A percentile compares a stretch with the other conserved stretches of the same genome.
These are phyloP conservation scores for Cytospora leucostoma DNA, from an alignment of 2,329 filamentous ascomycete species.

Conservation along the genomic window DNA sequence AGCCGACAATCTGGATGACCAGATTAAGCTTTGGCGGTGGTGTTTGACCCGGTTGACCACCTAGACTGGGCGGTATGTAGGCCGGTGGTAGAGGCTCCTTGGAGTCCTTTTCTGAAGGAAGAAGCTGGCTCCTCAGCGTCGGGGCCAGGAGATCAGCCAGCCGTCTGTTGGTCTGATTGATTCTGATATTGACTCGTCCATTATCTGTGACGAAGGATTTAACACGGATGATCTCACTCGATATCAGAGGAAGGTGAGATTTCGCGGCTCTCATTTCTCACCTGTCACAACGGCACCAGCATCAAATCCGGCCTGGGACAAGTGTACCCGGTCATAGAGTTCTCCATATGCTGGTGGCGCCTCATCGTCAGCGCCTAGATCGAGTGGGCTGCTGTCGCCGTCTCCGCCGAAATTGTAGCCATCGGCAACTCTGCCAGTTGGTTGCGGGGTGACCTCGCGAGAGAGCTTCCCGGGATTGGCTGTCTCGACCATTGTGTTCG, in stretches of 20 bases:
- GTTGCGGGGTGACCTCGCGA: slow-evolving; percentile 7
- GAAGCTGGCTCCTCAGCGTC: slow-evolving; percentile 59
- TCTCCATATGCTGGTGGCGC: slow-evolving; percentile 62
- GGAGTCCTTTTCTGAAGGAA: slow-evolving; percentile 43
- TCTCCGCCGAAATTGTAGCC: slow-evolving; percentile 35
- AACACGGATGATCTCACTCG: neutral
- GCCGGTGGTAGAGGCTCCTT: slow-evolving; percentile 58
- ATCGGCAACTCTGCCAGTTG: slow-evolving; percentile 36
- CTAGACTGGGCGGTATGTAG: slow-evolving; percentile 73
- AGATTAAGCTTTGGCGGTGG: slow-evolving; percentile 65
- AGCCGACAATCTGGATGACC: slow-evolving; percentile 75
- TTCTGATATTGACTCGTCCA: slow-evolving; percentile 77
- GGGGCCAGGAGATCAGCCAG: slow-evolving; percentile 69
- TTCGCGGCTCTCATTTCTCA: slow-evolving; percentile 34
- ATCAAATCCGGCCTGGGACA: slow-evolving; percentile 63
- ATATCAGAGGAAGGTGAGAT: slow-evolving; percentile 4
- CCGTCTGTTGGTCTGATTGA: slow-evolving; percentile 68
- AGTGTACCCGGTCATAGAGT: slow-evolving; percentile 55
- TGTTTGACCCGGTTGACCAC: slow-evolving; percentile 60
- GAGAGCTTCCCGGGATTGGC: neutral
- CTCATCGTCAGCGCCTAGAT: slow-evolving; percentile 44
- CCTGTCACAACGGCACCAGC: slow-evolving; percentile 62
- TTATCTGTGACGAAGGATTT: slow-evolving; percentile 53
- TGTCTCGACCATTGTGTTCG: slow-evolving; percentile 19
- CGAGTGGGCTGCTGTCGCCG: slow-evolving; percentile 37